Conservation (phyloP, 2,329 filamentous ascomycete species). For the Trichoderma sp. region DNA sequence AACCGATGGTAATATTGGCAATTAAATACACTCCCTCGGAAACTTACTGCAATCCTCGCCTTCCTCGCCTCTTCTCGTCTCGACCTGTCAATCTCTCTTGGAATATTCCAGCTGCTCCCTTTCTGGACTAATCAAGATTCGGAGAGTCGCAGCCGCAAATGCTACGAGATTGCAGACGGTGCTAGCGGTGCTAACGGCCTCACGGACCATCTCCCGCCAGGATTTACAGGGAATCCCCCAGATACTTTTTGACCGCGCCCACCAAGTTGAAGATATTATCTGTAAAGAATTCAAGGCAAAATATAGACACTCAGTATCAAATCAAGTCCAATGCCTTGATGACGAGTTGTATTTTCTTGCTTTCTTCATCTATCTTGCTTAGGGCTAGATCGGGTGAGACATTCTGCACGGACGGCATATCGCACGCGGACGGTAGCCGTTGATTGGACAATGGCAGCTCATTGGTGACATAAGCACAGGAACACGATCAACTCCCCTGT, state of each 20-base stretch:
- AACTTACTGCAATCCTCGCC: background rate
- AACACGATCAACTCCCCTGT: background rate
- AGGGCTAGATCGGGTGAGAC: background rate
- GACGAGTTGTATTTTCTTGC: background rate
- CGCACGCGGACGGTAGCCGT: background rate
- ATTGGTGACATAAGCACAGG: background rate
- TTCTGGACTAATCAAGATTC: background rate
- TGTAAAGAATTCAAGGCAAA: background rate
- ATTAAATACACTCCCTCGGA: background rate
- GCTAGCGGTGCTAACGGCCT: background rate
- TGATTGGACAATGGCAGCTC: background rate
- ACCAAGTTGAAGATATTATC: background rate
- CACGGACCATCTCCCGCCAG: background rate
- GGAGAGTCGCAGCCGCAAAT: background rate
- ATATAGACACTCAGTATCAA: background rate
- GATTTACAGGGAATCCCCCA: slow-evolving; percentile 1
- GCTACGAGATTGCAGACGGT: background rate
- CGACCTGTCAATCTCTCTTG: background rate
- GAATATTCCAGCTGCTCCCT: background rate
- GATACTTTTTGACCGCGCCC: background rate
- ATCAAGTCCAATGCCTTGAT: background rate
- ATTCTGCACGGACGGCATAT: background rate
- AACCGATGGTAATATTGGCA: background rate
- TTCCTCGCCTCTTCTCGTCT: background rate
- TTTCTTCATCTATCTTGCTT: background rate